Evolutionary conservation across 805 yeast genomes (phyloP), one percentile per base, ranked within the genome.

Genomic region (Metschnikowia noctiluminum): DNA sequence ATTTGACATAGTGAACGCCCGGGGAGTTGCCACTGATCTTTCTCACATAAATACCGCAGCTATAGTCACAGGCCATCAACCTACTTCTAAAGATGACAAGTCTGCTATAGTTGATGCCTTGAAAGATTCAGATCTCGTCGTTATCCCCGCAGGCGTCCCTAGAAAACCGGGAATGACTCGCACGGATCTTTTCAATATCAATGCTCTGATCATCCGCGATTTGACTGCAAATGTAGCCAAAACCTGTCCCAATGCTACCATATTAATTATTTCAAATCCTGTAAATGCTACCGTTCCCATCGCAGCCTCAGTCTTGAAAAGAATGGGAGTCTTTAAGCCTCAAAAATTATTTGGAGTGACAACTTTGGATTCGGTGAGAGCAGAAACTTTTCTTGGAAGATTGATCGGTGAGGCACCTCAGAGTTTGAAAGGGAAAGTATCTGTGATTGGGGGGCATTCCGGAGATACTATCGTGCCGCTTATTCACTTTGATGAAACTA

Each of bases 91-190:
- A 47, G 65, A 65, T 12, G 78, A 73, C 54, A 64, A 61, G 26
- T 51, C 63, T 13, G 73, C 77, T 12, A 61, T 73, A 16, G 55
- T 56, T 9, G 65, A 56, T 2, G 76, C 78, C 8, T 64, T 73
- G 58, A 64, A 53, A 45, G 71, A 66, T 8, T 58, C 75, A 9
- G 68, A 71, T 40, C 59, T 73, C 51, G 78, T 73, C 38, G 61
- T 73, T 14, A 73, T 73, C 43, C 78, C 78, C 11, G 78, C 78
- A 21, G 78, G 78, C 28, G 76, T 73, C 11, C 78, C 78, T 26
- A 68, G 78, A 58, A 73, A 73, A 55, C 78, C 78, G 7, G 78
- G 78, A 26, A 73, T 73, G 78, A 71, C 78, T 37, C 62, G 78
- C 53, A 77, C 75, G 31, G 78, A 73, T 56, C 68, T 73, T 47